phyloP scores from a whole-genome alignment of 176 grass and related monocot species.

The Avena eriantha region DNA sequence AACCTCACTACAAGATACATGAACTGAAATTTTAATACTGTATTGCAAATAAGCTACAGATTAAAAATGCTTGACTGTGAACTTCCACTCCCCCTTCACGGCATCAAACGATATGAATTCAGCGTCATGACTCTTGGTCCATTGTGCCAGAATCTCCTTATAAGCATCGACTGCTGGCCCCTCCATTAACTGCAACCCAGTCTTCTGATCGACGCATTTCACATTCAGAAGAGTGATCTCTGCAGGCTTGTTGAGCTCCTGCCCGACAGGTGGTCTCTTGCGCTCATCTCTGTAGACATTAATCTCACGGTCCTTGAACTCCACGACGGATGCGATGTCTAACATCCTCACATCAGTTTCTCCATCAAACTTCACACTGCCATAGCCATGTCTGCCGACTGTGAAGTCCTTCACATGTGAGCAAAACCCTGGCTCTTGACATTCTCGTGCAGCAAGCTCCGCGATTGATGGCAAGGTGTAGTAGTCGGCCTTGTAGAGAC shows the following conservation, averaged over 20 bases:
- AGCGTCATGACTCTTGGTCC: constrained; percentile 44
- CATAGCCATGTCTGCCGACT: constrained; percentile 59
- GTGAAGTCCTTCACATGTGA: constrained; percentile 62
- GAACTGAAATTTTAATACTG: not conserved
- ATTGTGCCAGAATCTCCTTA: constrained; percentile 55
- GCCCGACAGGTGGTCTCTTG: constrained; percentile 59
- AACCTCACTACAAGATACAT: not conserved
- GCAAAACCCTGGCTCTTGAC: constrained; percentile 61
- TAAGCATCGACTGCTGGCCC: constrained; percentile 54
- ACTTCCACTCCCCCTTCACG: constrained; percentile 65
- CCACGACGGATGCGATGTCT: constrained; percentile 60
- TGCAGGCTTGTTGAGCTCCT: constrained; percentile 73
- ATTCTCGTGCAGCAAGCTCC: constrained; percentile 67
- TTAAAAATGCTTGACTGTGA: constrained; percentile 65
- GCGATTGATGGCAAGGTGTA: constrained; percentile 62
- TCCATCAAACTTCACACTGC: constrained; percentile 66
- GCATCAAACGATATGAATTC: constrained; percentile 65
- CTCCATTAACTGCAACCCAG: constrained; percentile 48
- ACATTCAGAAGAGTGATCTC: constrained; percentile 70
- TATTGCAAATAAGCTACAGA: constrained; percentile 11
- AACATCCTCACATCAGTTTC: constrained; percentile 69
- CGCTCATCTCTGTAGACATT: constrained; percentile 70
- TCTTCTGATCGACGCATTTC: constrained; percentile 64
- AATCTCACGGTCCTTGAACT: constrained; percentile 71
- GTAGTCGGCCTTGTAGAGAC: constrained; percentile 64